Percentiles rank a stretch among this genome's conserved stretches.
Conservation (phyloP, 2,329 filamentous ascomycete species). For the Thielaviopsis euricoi region DNA sequence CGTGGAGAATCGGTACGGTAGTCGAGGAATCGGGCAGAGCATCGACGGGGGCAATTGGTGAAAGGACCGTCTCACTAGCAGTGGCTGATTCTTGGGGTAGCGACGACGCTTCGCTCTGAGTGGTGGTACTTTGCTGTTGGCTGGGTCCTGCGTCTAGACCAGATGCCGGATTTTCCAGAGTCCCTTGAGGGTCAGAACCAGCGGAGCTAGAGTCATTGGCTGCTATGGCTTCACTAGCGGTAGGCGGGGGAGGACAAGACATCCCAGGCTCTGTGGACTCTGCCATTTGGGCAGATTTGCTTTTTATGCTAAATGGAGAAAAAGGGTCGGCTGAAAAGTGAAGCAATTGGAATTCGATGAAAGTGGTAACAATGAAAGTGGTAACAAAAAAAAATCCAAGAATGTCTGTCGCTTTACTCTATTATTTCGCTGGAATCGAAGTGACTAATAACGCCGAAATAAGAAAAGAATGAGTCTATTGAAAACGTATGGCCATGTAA, state of each 20-base stretch:
- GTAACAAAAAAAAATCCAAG: neutral
- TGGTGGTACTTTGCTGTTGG: neutral
- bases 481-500: neutral
- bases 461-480: neutral
- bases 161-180: neutral
- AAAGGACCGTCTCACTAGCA: neutral
- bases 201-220: neutral
- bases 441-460: no score
- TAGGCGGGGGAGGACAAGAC: neutral
- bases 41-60: neutral
- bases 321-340: neutral
- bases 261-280: neutral
- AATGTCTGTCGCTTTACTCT: neutral
- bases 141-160: slow-evolving; percentile 1
- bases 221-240: neutral
- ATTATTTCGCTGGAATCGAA: neutral
- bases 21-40: neutral
- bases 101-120: neutral
- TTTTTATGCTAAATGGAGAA: neutral
- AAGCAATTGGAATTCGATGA: neutral
- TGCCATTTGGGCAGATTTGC: neutral
- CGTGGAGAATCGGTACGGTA: slow-evolving; percentile 1
- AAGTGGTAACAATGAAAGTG: neutral
- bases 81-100: neutral
- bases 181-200: neutral